These are phyloP conservation scores for Emergomyces orientalis DNA, from an alignment of 2,329 filamentous ascomycete genomes.

Conservation along the genomic window DNA sequence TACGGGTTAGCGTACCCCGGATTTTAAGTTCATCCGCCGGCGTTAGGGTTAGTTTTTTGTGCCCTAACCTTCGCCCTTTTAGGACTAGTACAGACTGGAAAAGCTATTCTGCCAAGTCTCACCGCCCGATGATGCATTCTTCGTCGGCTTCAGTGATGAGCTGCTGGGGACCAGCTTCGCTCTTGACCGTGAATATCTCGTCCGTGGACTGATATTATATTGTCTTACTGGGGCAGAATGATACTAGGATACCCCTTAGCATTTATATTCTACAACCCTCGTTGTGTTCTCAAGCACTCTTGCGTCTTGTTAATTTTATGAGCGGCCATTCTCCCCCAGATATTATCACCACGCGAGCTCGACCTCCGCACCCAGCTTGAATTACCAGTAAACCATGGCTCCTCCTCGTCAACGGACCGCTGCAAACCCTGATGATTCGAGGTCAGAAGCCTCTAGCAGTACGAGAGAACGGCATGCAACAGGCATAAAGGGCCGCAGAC, in stretches of 20 bases:
- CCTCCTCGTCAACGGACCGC: conserved; percentile 38
- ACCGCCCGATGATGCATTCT: conserved; percentile 7
- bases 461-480: conserved; percentile 30
- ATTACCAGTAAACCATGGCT: conserved; percentile 27
- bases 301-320: background rate
- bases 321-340: background rate
- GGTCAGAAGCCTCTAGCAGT: conserved; percentile 40
- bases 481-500: conserved; percentile 27
- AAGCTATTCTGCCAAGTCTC: background rate
- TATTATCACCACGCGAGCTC: too few relatives aligned
- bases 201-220: background rate
- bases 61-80: background rate
- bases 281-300: background rate
- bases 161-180: background rate
- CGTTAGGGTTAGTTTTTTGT: background rate
- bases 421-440: conserved; percentile 36
- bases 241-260: background rate
- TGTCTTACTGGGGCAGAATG: background rate
- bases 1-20: background rate
- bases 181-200: background rate
- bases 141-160: background rate
- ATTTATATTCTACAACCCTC: background rate
- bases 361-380: background rate
- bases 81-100: background rate
- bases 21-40: conserved; percentile 4